Evolutionary conservation across 768 basidiomycete species (phyloP), one percentile per base, ranked within the genome.

Genomic region (Agrocybe praecox): DNA sequence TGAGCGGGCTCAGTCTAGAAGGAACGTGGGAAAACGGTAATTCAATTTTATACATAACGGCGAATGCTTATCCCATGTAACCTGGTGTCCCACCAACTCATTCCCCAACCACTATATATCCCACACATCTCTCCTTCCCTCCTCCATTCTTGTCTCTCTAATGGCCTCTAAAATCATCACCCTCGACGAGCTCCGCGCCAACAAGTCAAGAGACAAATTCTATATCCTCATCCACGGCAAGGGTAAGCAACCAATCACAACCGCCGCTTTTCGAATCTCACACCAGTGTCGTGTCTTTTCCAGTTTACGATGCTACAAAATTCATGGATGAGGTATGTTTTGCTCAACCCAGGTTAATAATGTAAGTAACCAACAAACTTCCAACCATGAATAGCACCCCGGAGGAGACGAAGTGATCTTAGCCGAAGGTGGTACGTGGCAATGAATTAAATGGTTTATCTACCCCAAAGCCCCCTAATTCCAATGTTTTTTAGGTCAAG

Each of bases 351-450:
- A 42, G 12, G 18, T 29, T 23, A 36, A 17, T 9, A 9, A 17
- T 21, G 2, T 2, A n/a, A 19, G 4, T 12, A 15, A 21, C 1
- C 26, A 43, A 18, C 19, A 50, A 33, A 40, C 6, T 58, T 36
- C 18, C 24, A 56, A 24, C 29, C 12, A 45, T 14, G 36, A 21
- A 45, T 46, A 73, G 96, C 96, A 97, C 69, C 96, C 95, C 21
- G 96, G 96, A 72, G 97, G 97, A 61, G 97, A 98, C 78, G 97
- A 99, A 78, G 96, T 99, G 53, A 85, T 99, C 60, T 74, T 98
- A 51, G 89, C 92, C 57, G 97, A 99, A 77, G 88, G 86, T 68
- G 92, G 92, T 88, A 75, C 69, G 90, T 80, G 68, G 68, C 72
- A 58, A 46, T 61, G 12, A 40, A 15, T n/a, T 14, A 3, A 14